These are phyloP conservation scores for Penstemon eatonii DNA, from an alignment of 257 asterid genomes.

Conservation along the genomic window DNA sequence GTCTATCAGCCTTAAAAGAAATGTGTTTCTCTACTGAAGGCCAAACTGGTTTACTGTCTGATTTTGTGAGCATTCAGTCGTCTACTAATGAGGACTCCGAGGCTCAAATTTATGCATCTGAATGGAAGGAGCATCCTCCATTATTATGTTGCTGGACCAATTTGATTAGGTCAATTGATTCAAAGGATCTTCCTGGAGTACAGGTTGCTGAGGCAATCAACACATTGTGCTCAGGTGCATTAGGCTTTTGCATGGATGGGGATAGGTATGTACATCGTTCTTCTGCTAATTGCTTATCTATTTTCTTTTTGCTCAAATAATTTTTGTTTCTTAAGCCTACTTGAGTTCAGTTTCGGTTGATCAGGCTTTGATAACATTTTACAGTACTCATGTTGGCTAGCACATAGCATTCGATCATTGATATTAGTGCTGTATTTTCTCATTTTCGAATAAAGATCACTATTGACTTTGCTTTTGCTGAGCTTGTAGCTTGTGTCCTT, in stretches of 20 bases:
- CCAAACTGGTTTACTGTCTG: conserved; percentile 61
- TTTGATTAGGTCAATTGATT: conserved; percentile 49
- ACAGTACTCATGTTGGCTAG: neutral
- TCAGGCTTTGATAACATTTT: conserved; percentile 11
- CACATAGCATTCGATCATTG: neutral
- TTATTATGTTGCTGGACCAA: conserved; percentile 73
- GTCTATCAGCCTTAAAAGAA: conserved; percentile 66
- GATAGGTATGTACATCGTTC: conserved; percentile 52
- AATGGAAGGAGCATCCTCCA: conserved; percentile 76
- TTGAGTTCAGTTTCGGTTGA: conserved; percentile 21
- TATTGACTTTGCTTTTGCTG: conserved; percentile 12
- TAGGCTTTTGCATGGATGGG: conserved; percentile 66
- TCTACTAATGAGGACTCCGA: conserved; percentile 47
- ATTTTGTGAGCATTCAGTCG: conserved; percentile 39
- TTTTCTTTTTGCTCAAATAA: conserved; percentile 11
- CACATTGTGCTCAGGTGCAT: conserved; percentile 58
- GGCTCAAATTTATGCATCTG: conserved; percentile 47
- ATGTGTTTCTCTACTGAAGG: conserved; percentile 62
- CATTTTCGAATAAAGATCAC: neutral
- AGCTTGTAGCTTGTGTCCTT: neutral
- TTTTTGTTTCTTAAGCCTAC: conserved; percentile 14
- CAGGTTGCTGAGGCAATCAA: conserved; percentile 59
- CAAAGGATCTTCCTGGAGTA: conserved; percentile 52
- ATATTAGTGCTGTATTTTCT: neutral
- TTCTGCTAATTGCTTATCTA: conserved; percentile 16